phyloP scores from a whole-genome alignment of 768 basidiomycete genomes.

The Kwoniella europaea region DNA sequence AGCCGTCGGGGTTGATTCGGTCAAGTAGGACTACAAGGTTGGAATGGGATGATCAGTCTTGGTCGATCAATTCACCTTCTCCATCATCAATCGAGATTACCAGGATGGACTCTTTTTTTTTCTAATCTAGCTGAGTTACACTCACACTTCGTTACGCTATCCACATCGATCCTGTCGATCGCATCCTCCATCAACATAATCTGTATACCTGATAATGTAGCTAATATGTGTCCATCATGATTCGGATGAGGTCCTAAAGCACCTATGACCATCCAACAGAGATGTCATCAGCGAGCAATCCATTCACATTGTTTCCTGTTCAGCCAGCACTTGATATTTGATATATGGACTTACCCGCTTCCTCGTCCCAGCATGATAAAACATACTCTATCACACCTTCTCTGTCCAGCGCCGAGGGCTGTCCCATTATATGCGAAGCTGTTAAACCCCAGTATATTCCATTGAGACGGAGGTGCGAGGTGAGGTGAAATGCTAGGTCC shows the following conservation, averaged over 20 bases:
- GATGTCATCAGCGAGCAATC: neutral
- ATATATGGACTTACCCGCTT: conserved; percentile 66
- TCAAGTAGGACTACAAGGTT: conserved; percentile 73
- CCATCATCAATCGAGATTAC: neutral
- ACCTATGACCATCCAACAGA: conserved; percentile 62
- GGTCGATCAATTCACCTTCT: neutral
- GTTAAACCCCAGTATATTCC: conserved; percentile 96
- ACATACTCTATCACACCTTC: conserved; percentile 88
- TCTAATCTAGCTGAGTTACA: conserved; percentile 21
- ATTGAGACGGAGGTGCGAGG: conserved; percentile 90
- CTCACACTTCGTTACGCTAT: conserved; percentile 76
- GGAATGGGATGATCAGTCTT: neutral
- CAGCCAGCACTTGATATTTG: too few species aligned
- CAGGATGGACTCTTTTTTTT: neutral
- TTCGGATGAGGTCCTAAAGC: conserved; percentile 89
- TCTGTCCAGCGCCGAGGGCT: conserved; percentile 75
- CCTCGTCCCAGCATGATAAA: conserved; percentile 92
- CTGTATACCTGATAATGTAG: conserved; percentile 90
- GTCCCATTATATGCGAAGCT: conserved; percentile 79
- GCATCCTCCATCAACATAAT: conserved; percentile 86
- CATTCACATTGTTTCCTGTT: neutral
- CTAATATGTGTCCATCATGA: conserved; percentile 86
- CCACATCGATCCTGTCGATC: conserved; percentile 69
- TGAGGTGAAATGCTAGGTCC: conserved; percentile 85
- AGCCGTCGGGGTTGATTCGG: conserved; percentile 76